phyloP scores from a whole-genome alignment of 2,329 filamentous ascomycete genomes.

The Sporothrix brunneoviolacea region DNA sequence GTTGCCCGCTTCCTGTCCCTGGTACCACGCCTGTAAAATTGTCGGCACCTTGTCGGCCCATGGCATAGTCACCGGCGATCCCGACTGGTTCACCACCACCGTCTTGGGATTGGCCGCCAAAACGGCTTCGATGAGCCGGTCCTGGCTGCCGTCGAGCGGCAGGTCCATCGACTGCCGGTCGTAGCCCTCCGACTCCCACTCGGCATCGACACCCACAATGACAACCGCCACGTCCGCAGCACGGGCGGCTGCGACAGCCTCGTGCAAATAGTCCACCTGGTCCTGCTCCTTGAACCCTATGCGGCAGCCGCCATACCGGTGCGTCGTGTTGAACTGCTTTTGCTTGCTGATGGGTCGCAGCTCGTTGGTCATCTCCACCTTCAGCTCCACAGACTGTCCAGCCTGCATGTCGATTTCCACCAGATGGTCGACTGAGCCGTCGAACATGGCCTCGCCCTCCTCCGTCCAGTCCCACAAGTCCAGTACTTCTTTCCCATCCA shows the following conservation, averaged over 20 bases:
- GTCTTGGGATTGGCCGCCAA: conserved; percentile 57
- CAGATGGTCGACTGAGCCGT: conserved; percentile 58
- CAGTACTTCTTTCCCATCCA: conserved; percentile 53
- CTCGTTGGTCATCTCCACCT: conserved; percentile 60
- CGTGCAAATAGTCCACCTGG: conserved; percentile 53
- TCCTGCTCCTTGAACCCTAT: conserved; percentile 65
- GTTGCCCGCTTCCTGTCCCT: conserved; percentile 63
- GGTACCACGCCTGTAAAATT: conserved; percentile 65
- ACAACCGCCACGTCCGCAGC: conserved; percentile 61
- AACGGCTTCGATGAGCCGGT: conserved; percentile 57
- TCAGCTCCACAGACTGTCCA: conserved; percentile 52
- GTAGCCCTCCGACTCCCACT: conserved; percentile 71
- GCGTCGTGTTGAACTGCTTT: conserved; percentile 47
- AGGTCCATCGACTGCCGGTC: conserved; percentile 58
- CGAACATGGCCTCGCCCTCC: conserved; percentile 65
- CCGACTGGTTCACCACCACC: conserved; percentile 62
- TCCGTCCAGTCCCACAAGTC: conserved; percentile 66
- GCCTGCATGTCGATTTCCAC: conserved; percentile 55
- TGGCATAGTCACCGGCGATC: conserved; percentile 63
- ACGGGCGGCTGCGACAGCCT: conserved; percentile 56
- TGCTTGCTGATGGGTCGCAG: conserved; percentile 56
- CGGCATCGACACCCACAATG: conserved; percentile 62
- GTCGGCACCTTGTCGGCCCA: conserved; percentile 60
- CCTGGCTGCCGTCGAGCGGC: conserved; percentile 49
- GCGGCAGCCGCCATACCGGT: conserved; percentile 64